Conservation (phyloP, 495 filamentous ascomycete genomes). For the Penicillium steckii region DNA sequence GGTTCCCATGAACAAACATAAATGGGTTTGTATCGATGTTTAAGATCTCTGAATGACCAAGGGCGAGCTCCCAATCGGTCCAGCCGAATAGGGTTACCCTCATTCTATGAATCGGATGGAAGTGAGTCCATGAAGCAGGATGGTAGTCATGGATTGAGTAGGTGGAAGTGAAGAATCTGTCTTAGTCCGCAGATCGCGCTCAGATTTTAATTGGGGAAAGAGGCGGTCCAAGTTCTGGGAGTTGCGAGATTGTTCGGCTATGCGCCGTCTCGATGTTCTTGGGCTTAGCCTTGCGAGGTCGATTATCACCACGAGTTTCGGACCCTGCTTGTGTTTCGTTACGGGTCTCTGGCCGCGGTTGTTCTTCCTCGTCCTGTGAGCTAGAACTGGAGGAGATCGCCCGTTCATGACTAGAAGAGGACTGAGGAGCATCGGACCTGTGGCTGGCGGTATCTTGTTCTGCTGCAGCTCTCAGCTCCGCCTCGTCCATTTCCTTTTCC, state of each 20-base stretch:
- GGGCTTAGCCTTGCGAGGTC: conserved; percentile 30
- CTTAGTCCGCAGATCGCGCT: not conserved
- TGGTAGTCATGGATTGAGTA: not conserved
- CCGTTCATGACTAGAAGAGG: conserved; percentile 48
- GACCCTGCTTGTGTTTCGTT: not conserved
- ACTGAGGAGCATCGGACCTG: conserved; percentile 11
- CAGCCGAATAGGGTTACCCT: conserved; percentile 20
- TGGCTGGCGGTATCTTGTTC: conserved; percentile 17
- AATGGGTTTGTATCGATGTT: not conserved
- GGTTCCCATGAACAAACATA: not conserved
- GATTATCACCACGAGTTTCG: not conserved
- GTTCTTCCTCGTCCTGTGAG: conserved; percentile 42
- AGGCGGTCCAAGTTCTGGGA: conserved; percentile 69
- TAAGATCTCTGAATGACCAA: not conserved
- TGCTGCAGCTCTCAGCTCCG: conserved; percentile 24
- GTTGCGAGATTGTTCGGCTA: conserved; percentile 41
- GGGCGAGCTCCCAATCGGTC: conserved; percentile 17
- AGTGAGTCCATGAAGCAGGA: not conserved
- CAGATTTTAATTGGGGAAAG: conserved; percentile 65
- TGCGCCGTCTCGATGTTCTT: conserved; percentile 41
- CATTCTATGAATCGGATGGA: not conserved
- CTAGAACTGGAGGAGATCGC: conserved; percentile 62
- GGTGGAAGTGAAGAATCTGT: not conserved
- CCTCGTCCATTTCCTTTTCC: conserved; percentile 63
- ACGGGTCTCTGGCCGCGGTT: conserved; percentile 15